Evolutionary conservation across 495 filamentous ascomycete genomes (phyloP), one percentile per base, ranked within the genome.

Genomic region (Neurospora sp.): DNA sequence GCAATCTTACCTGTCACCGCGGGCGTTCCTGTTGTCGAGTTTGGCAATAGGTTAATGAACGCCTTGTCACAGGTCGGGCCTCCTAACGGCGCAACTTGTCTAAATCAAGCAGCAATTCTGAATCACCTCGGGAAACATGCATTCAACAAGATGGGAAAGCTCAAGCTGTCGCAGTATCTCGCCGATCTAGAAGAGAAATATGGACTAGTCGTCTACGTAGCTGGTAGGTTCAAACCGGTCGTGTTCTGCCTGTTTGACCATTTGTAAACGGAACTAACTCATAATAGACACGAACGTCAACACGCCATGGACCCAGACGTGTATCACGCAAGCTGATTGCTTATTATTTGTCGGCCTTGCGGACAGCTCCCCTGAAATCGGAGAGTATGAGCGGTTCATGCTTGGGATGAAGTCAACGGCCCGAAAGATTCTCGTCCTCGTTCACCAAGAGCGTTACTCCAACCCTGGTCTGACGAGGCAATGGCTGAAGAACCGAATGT

Each of bases 181-280:
- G 96, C 96, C 11, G 96, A 99, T 78, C 85, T 99, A 13, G 96
- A 99, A 81, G 96, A 99, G 82, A 97, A 97, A 78, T 99, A 96
- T 77, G 93, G 96, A 2, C 89, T 98, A 77, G 94, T 99, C 6
- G 82, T 99, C 17, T 99, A 99, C 79, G 93, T 99, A 71, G 96
- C 95, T n/a, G 96, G 87, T 88, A 81, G 82, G 87, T 83, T 54
- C 19, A 39, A 37, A 9, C 70, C 70, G 3, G n/a, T 43, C 71
- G 10, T 66, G 15, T n/a, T 70, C n/a, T 66, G 9, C 39, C 21
- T 45, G 11, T 43, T 4, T n/a, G 15, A 19, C 70, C 21, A 13
- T 71, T 36, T 70, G 69, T 73, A 45, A 11, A 77, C 74, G 70
- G 74, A 75, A 70, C 71, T 80, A 70, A 79, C 73, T 37, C 15